A percentile compares a stretch with the other conserved stretches of the same genome.
Conservation (phyloP, 208 protist genomes). For the Tritrichomonas foetus region DNA sequence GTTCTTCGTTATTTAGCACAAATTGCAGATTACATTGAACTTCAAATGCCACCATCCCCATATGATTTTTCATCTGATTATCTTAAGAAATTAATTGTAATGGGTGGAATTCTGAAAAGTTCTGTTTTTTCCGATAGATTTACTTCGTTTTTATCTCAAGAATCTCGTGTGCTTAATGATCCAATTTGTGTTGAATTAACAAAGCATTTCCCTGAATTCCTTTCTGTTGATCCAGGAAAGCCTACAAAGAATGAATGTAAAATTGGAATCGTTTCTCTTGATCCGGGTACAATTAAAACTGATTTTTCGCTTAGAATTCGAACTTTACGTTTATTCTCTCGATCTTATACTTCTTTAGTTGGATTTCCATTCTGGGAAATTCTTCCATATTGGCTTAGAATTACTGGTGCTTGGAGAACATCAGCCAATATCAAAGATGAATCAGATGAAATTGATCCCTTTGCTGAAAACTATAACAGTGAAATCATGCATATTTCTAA, state of each 20-base stretch:
- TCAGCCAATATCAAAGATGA: background rate
- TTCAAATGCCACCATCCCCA: background rate
- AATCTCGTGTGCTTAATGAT: no score
- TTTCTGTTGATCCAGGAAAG: background rate
- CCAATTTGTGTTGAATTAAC: no score
- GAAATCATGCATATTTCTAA: background rate
- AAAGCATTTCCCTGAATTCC: conserved; percentile 19
- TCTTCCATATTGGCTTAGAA: background rate
- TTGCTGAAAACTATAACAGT: background rate
- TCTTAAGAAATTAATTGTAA: no score
- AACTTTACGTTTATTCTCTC: background rate
- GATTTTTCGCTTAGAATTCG: background rate
- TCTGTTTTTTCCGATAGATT: no score
- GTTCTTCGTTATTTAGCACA: background rate
- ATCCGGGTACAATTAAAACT: background rate
- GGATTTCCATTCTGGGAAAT: conserved; percentile 37
- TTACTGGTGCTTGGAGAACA: background rate
- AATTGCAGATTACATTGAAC: background rate
- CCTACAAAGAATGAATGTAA: background rate
- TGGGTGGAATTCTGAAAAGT: no score
- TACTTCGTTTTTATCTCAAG: no score
- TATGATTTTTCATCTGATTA: background rate
- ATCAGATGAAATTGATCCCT: background rate
- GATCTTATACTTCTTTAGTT: background rate
- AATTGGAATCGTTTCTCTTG: background rate